Percentiles rank a stretch among this genome's conserved stretches.
phyloP scores from a whole-genome alignment of 1,284 basidiomycete species.

The Hypsizygus ulmarius region DNA sequence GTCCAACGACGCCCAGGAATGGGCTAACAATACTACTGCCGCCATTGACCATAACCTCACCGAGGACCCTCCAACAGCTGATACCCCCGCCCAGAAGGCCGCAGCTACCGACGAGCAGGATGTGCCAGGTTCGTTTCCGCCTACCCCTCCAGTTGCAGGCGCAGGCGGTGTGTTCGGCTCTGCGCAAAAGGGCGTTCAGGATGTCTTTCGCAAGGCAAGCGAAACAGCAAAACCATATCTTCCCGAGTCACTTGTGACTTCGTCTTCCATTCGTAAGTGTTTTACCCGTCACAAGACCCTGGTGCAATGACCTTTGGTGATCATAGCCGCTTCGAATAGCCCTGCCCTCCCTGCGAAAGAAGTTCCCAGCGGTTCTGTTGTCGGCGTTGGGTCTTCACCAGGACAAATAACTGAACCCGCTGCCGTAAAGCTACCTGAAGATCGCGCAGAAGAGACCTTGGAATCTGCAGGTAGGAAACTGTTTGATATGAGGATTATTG shows the following conservation, averaged over 20 bases:
- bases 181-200: conserved; percentile 1
- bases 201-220: too few species aligned
- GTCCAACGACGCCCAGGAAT: too few species aligned
- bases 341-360: not conserved
- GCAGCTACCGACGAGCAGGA: too few species aligned
- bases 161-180: not conserved
- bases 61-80: too few species aligned
- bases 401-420: not conserved
- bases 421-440: not conserved
- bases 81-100: too few species aligned
- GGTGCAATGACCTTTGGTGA: not conserved
- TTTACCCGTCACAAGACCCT: not conserved
- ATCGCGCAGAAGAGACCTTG: not conserved
- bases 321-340: not conserved
- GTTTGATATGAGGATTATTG: too few species aligned
- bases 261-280: conserved; percentile 13
- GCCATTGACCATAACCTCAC: too few species aligned
- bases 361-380: not conserved
- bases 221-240: conserved; percentile 13
- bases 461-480: too few species aligned
- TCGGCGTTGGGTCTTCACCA: not conserved
- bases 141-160: too few species aligned
- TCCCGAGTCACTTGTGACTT: conserved; percentile 10
- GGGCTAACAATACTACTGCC: too few species aligned
- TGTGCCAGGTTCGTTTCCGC: too few species aligned